A percentile compares a stretch with the other conserved stretches of the same genome.
These are phyloP conservation scores for Ustilago xerochloae DNA, from an alignment of 1,284 basidiomycete genomes.

Conservation along the genomic window DNA sequence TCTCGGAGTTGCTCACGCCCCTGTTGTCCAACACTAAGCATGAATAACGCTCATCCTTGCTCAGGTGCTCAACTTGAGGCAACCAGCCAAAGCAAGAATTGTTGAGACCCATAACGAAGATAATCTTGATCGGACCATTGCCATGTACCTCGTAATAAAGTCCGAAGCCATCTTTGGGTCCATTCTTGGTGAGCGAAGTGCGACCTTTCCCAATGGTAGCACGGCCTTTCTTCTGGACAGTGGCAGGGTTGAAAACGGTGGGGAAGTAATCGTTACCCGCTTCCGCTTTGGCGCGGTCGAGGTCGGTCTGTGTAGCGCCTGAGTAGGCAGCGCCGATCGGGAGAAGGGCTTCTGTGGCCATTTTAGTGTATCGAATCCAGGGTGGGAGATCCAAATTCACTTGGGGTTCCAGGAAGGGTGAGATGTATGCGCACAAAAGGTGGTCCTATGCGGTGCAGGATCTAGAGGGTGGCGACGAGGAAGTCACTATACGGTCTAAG, in stretches of 20 bases:
- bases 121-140: constrained; percentile 50
- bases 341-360: constrained; percentile 42
- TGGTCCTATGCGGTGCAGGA: not conserved
- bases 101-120: constrained; percentile 68
- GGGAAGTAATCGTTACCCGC: constrained; percentile 51
- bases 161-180: constrained; percentile 45
- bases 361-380: constrained; percentile 4
- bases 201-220: constrained; percentile 28
- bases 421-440: constrained; percentile 2
- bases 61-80: constrained; percentile 67
- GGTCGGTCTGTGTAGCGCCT: constrained; percentile 49
- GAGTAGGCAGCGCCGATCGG: constrained; percentile 62
- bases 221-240: constrained; percentile 44
- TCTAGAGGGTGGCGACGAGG: not conserved
- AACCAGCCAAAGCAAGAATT: constrained; percentile 69
- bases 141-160: constrained; percentile 68
- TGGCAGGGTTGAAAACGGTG: constrained; percentile 62
- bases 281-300: constrained; percentile 37
- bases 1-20: constrained; percentile 81
- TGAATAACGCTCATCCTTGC: constrained; percentile 70
- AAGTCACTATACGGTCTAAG: not conserved
- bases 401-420: not conserved
- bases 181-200: constrained; percentile 7
- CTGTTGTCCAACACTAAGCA: constrained; percentile 86
- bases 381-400: not conserved